These are phyloP conservation scores for Eimeria sp. DNA, from an alignment of 169 alveolate genomes.

Conservation along the genomic window DNA sequence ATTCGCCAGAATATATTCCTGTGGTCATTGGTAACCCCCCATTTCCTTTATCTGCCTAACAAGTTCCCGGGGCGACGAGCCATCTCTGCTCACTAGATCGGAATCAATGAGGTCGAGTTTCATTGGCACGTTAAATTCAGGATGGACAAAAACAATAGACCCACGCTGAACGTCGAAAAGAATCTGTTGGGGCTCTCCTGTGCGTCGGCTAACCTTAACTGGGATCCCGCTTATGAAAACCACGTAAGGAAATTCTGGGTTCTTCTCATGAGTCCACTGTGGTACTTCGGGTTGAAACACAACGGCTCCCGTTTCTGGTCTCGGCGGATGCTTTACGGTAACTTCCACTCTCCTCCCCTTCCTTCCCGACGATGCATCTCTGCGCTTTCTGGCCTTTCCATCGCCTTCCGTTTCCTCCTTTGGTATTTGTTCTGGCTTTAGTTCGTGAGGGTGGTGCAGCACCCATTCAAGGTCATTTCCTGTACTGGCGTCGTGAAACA, in stretches of 20 bases:
- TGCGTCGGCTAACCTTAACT: not conserved
- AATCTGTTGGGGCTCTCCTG: not conserved
- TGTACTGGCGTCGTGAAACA: not conserved
- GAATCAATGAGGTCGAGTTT: not conserved
- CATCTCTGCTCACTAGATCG: not conserved
- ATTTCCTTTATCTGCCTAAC: not conserved
- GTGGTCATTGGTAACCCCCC: not conserved
- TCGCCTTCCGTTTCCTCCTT: not conserved
- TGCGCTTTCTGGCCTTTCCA: not conserved
- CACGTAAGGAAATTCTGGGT: not conserved
- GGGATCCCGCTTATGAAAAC: not conserved
- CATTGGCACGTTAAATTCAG: not conserved
- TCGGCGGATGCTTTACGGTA: not conserved
- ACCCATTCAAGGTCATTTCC: not conserved
- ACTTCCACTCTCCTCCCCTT: not conserved
- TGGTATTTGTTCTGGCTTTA: not conserved
- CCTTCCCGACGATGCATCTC: not conserved
- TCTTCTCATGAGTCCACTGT: not conserved
- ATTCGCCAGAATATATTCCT: too few relatives aligned
- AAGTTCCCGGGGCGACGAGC: not conserved
- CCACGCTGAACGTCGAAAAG: not conserved
- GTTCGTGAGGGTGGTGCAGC: not conserved
- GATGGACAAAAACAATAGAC: not conserved
- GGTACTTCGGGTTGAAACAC: not conserved
- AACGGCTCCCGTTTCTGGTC: not conserved